Evolutionary conservation across 2,329 filamentous ascomycete genomes (phyloP).

Genomic region (Exophiala calicioides): DNA sequence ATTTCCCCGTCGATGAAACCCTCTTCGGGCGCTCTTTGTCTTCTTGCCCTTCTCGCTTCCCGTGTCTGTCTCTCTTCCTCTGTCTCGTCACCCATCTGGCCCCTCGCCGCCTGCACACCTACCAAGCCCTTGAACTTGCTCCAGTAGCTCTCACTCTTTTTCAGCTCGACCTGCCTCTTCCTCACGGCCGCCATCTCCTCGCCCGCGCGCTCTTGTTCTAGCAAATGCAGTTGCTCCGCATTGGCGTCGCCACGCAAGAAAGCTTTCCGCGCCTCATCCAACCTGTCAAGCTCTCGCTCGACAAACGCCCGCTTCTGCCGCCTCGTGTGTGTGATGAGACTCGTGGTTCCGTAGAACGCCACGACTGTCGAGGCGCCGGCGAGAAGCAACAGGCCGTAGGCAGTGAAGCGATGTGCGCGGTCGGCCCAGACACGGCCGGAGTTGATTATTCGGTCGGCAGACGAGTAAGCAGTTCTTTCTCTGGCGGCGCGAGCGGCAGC

Average conservation of each 20-base stretch:
- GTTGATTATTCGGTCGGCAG: conserved; percentile 56
- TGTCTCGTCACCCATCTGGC: conserved; percentile 26
- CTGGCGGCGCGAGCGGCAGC: conserved; percentile 68
- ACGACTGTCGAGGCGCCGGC: conserved; percentile 61
- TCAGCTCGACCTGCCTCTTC: conserved; percentile 42
- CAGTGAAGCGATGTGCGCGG: conserved; percentile 60
- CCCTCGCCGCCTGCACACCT: conserved; percentile 17
- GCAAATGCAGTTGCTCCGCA: conserved; percentile 44
- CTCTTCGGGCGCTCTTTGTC: conserved; percentile 5
- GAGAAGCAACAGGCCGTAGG: conserved; percentile 61
- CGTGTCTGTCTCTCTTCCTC: conserved; percentile 13
- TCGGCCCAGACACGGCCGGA: conserved; percentile 60
- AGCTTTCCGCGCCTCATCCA: conserved; percentile 47
- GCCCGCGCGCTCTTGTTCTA: conserved; percentile 47
- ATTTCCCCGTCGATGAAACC: conserved; percentile 21
- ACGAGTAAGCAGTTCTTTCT: conserved; percentile 58
- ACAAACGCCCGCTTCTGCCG: conserved; percentile 64
- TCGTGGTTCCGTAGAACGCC: conserved; percentile 64
- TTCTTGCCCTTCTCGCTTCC: conserved; percentile 17
- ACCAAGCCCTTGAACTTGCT: conserved; percentile 24
- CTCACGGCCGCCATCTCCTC: conserved; percentile 46
- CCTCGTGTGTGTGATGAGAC: conserved; percentile 68
- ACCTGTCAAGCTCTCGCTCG: conserved; percentile 47
- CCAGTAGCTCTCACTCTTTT: conserved; percentile 38
- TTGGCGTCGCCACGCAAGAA: conserved; percentile 43